Conservation (phyloP, 306 rosid genomes). For the Gleditsia sinensis region DNA sequence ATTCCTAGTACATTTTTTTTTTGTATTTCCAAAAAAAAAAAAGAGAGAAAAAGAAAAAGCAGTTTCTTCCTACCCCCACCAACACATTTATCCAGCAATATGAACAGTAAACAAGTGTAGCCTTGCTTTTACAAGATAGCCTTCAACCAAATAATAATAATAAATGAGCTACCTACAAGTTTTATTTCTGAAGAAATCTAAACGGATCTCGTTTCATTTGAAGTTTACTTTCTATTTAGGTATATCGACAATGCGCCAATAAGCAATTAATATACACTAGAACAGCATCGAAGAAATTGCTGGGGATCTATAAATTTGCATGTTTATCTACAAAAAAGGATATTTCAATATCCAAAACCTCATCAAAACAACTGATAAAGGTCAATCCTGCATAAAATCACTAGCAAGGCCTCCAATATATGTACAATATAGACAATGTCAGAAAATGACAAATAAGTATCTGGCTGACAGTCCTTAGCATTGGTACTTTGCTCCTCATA, state of each 20-base stretch:
- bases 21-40: no score
- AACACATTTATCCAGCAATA: background rate
- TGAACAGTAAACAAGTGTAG: background rate
- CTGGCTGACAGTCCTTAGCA: conserved; percentile 36
- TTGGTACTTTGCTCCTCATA: conserved; percentile 17
- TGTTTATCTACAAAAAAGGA: conserved; percentile 30
- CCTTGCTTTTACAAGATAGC: background rate
- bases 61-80: background rate
- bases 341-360: conserved; percentile 27
- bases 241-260: conserved; percentile 29
- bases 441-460: conserved; percentile 35
- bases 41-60: background rate
- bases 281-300: conserved; percentile 30
- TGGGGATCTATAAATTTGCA: conserved; percentile 30
- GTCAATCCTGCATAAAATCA: conserved; percentile 34
- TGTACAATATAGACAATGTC: conserved; percentile 30
- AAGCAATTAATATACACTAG: conserved; percentile 25
- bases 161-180: no score
- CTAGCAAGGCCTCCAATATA: conserved; percentile 33
- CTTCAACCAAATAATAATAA: no score
- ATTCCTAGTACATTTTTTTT: no score
- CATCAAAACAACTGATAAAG: conserved; percentile 26
- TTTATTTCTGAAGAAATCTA: conserved; percentile 25
- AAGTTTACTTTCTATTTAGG: conserved; percentile 26
- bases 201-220: conserved; percentile 34